Evolutionary conservation across 139 green algal species (phyloP).

Genomic region (Haematococcus sp.): DNA sequence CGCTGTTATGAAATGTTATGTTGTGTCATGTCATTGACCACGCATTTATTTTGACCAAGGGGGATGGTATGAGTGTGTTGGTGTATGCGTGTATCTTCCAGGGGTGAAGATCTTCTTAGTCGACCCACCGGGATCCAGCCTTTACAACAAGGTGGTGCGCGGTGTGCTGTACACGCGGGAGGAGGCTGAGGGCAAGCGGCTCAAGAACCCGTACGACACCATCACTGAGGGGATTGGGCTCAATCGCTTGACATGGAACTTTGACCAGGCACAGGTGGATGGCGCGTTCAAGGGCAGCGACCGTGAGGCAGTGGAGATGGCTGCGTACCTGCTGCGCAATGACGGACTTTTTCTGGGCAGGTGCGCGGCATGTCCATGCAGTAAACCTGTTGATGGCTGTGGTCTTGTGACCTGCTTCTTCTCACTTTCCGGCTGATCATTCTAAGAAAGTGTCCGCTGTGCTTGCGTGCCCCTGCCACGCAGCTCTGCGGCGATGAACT

Average conservation of each 20-base stretch:
- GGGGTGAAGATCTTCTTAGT: conserved; percentile 64
- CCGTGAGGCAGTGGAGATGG: conserved; percentile 83
- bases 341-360: conserved; percentile 90
- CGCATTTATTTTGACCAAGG: no score
- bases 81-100: no score
- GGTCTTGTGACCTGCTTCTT: no score
- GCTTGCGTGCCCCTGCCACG: conserved; percentile 2
- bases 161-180: conserved; percentile 28
- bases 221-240: conserved; percentile 88
- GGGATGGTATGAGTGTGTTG: no score
- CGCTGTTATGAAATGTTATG: not conserved
- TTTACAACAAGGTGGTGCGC: conserved; percentile 90
- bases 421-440: no score
- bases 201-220: conserved; percentile 92
- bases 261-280: conserved; percentile 67
- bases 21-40: no score
- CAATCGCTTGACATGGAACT: conserved; percentile 93
- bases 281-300: conserved; percentile 78
- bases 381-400: no score
- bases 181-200: conserved; percentile 67
- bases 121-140: conserved; percentile 84
- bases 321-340: conserved; percentile 77
- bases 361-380: not conserved
- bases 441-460: not conserved
- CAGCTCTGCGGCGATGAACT: conserved; percentile 84